Conservation (phyloP, 371 early-diverging fungal species). For the Blakeslea trispora region DNA sequence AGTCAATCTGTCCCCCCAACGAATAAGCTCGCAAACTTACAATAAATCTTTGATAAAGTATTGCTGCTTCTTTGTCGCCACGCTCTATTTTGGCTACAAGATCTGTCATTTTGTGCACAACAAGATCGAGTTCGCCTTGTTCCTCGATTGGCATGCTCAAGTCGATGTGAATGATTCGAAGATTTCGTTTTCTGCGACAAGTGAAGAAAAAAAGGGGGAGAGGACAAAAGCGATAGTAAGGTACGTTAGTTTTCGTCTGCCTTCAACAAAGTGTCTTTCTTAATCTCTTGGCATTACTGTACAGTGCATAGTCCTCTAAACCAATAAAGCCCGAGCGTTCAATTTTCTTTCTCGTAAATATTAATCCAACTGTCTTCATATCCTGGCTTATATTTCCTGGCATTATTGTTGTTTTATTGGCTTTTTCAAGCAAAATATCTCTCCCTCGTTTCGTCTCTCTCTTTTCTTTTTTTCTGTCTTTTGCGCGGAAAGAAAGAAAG, state of each 20-base stretch:
- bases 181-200: slow-evolving; percentile 28
- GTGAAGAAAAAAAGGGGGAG: slow-evolving; percentile 3
- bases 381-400: slow-evolving; percentile 2
- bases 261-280: background rate
- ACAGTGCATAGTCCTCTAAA: slow-evolving; percentile 45
- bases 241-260: too few species aligned
- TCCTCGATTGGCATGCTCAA: slow-evolving; percentile 36
- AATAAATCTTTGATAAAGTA: slow-evolving; percentile 33
- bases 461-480: background rate
- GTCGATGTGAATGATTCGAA: slow-evolving; percentile 44
- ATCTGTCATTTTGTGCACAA: slow-evolving; percentile 56
- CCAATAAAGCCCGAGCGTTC: slow-evolving; percentile 44
- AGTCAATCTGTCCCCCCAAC: too few species aligned
- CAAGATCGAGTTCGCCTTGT: slow-evolving; percentile 39
- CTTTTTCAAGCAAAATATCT: too few species aligned
- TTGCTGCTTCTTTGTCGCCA: slow-evolving; percentile 32
- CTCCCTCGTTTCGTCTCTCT: too few species aligned
- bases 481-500: background rate
- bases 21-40: slow-evolving; percentile 14
- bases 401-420: background rate
- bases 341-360: slow-evolving; percentile 44
- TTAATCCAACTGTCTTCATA: slow-evolving; percentile 41
- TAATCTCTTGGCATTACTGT: slow-evolving; percentile 3
- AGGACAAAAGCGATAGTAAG: too few species aligned
- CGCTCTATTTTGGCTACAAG: slow-evolving; percentile 36